Conservation (phyloP, 208 protist species). For the Crithidia thermophila region DNA sequence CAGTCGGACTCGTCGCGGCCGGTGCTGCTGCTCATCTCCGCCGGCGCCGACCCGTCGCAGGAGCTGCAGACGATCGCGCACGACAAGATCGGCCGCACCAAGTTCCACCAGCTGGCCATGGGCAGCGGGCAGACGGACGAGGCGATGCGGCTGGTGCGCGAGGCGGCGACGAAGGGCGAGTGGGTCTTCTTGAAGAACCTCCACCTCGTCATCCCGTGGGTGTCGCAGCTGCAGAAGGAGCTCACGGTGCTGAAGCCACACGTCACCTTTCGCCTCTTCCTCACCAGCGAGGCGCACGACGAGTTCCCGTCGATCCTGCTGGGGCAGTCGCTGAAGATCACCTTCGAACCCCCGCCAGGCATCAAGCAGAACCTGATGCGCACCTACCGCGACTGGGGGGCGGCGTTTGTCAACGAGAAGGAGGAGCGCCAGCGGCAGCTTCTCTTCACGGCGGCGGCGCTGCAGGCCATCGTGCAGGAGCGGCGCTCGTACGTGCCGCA, state of each 20-base stretch:
- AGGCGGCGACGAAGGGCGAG: constrained; percentile 78
- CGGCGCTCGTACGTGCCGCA: constrained; percentile 97
- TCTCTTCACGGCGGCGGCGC: constrained; percentile 94
- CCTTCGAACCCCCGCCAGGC: constrained; percentile 96
- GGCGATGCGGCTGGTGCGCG: constrained; percentile 82
- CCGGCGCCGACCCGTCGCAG: constrained; percentile 96
- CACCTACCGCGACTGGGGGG: constrained; percentile 91
- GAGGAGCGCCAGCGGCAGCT: constrained; percentile 82
- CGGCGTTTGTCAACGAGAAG: constrained; percentile 59
- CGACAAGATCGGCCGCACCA: constrained; percentile 72
- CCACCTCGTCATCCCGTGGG: constrained; percentile 96
- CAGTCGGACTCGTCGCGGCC: constrained; percentile 68
- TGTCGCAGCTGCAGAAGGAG: constrained; percentile 93
- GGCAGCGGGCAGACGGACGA: constrained; percentile 95
- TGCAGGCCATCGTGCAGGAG: constrained; percentile 98
- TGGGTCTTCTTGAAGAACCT: constrained; percentile 98
- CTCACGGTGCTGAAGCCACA: constrained; percentile 87
- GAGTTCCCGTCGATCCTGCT: constrained; percentile 96
- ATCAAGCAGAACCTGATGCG: constrained; percentile 95
- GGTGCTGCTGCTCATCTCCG: constrained; percentile 95
- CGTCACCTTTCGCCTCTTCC: constrained; percentile 93
- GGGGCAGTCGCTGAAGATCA: constrained; percentile 95
- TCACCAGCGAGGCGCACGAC: constrained; percentile 96
- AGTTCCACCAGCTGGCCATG: constrained; percentile 95
- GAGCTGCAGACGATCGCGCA: constrained; percentile 92